These are phyloP conservation scores for Deuterostichococcus epilithicus DNA, from an alignment of 139 green algal species.

Conservation along the genomic window DNA sequence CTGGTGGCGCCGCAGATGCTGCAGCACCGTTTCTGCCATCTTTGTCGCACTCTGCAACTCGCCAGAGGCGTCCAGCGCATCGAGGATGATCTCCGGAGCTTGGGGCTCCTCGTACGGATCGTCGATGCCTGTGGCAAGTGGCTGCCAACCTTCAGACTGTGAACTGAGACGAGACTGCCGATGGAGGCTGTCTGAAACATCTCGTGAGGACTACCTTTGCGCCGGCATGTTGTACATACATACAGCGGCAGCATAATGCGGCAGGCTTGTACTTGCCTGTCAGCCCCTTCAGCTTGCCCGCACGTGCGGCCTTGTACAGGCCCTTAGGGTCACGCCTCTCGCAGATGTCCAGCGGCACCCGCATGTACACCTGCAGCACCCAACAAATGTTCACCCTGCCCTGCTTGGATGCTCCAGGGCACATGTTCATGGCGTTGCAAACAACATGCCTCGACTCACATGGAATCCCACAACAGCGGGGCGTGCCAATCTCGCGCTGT, in stretches of 20 bases:
- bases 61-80: constrained; percentile 57
- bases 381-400: too few relatives aligned
- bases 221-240: constrained; percentile 11
- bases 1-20: constrained; percentile 52
- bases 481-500: too few relatives aligned
- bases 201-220: neutral
- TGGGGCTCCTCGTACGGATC: constrained; percentile 89
- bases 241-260: constrained; percentile 20
- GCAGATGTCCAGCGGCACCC: constrained; percentile 85
- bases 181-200: too few relatives aligned
- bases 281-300: constrained; percentile 88
- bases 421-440: too few relatives aligned
- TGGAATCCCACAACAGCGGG: too few relatives aligned
- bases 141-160: constrained; percentile 19
- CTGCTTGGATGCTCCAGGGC: too few relatives aligned
- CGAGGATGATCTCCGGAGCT: constrained; percentile 73
- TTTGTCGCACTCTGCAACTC: constrained; percentile 49
- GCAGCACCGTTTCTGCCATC: constrained; percentile 61
- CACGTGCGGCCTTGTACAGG: constrained; percentile 91
- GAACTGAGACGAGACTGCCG: too few relatives aligned
- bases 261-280: constrained; percentile 53
- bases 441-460: too few relatives aligned
- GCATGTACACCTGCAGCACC: constrained; percentile 81
- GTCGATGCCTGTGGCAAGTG: constrained; percentile 71
- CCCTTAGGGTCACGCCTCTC: constrained; percentile 93